Base-by-base conservation (phyloP, 2,329 filamentous ascomycete genomes). In the Xylariaceae sp. region DNA sequence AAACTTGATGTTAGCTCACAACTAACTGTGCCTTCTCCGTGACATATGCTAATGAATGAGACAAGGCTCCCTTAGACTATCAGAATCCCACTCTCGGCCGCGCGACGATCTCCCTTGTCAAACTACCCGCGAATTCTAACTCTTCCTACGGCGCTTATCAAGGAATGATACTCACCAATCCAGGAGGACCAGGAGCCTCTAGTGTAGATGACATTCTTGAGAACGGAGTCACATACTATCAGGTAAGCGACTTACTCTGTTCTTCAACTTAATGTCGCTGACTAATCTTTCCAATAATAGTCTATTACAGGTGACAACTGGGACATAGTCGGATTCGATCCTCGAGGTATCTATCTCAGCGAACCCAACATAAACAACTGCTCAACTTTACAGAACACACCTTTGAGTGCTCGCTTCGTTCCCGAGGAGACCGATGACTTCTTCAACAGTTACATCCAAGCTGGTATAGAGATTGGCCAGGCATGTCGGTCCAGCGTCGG, bases 301-400 rank as follows among this genome's bases (percentile, higher is more conserved):
- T 44, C 41, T 12, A 5, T 48, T 7, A 29, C 41, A 4, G 41
- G 45, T 20, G 45, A 44, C 17, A 48, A 48, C 27, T 48, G 41
- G 41, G 45, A 48, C 5, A 48, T 48, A 4, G 21, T 48, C 4
- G 45, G 41, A 17, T 48, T 48, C 37, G 45, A 48, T 6, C 41
- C 37, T 5, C 22, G 45, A 37, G 41, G 45, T 4, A 48, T 44
- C 27, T 48, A 44, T 21, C 45, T 36, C 6, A 48, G 45, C 16
- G 45, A 48, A n/a, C 45, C 45, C 5, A 48, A 44, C 25, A 37
- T 48, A 3, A 48, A 48, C 23, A 44, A 41, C 37, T 48, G 40
- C 12, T 35, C 40, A 14, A 22, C 39, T 7, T 11, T 22, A 16
- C 8, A 6, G 4, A 25, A 16, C 8, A 6, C 20, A 19, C 8